These are phyloP conservation scores for Talaromyces albobiverticillius DNA, from an alignment of 2,329 filamentous ascomycete species.

Conservation along the genomic window DNA sequence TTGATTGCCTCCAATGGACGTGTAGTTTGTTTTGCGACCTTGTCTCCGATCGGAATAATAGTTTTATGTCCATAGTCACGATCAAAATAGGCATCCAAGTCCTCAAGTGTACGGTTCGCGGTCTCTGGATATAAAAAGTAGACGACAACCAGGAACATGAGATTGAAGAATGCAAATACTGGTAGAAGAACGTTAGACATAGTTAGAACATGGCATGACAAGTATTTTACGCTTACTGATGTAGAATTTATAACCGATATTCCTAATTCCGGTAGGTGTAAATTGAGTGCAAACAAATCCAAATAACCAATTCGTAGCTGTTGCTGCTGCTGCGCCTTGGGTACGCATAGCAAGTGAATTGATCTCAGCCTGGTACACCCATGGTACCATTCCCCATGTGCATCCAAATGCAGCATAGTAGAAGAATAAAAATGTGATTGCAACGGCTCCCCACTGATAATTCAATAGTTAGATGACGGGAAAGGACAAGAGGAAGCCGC, in stretches of 20 bases:
- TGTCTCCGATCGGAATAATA: too few relatives aligned
- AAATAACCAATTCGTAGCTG: slow-evolving; percentile 34
- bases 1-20: background rate
- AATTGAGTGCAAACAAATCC: slow-evolving; percentile 18
- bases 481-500: too few relatives aligned
- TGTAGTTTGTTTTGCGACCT: too few relatives aligned
- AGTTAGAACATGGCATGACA: too few relatives aligned
- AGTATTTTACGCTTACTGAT: too few relatives aligned
- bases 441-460: slow-evolving; percentile 6
- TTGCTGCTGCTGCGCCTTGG: slow-evolving; percentile 36
- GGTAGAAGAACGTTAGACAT: too few relatives aligned
- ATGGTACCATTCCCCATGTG: slow-evolving; percentile 30
- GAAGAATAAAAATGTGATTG: slow-evolving; percentile 30
- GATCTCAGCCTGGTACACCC: slow-evolving; percentile 44
- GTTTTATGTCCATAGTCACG: slow-evolving; percentile 5
- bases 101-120: slow-evolving; percentile 41
- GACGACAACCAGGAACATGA: slow-evolving; percentile 40
- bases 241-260: slow-evolving; percentile 17
- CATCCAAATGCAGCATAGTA: slow-evolving; percentile 18
- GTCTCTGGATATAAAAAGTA: slow-evolving; percentile 50
- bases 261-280: slow-evolving; percentile 17
- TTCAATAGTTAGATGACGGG: too few relatives aligned
- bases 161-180: slow-evolving; percentile 21
- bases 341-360: slow-evolving; percentile 43
- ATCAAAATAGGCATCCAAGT: slow-evolving; percentile 17